These are phyloP conservation scores for Aquilaria sinensis DNA, from an alignment of 345 rosid species.

Conservation along the genomic window DNA sequence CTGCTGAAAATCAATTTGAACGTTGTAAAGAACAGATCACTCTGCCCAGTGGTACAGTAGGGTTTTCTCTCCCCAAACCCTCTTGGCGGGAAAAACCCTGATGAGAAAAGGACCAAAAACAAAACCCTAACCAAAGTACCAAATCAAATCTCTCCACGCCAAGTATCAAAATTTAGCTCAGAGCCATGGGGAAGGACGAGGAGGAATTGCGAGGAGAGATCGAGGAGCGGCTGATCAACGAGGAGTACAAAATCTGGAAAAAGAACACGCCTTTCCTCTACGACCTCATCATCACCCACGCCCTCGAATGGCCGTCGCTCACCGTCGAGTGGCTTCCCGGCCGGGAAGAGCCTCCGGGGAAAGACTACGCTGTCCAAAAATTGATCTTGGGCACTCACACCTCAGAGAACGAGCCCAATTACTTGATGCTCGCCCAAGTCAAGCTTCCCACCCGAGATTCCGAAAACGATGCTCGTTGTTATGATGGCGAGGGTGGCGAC, in stretches of 20 bases:
- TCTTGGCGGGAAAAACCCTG: too few relatives aligned
- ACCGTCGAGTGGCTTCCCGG: slow-evolving; percentile 96
- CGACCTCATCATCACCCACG: slow-evolving; percentile 93
- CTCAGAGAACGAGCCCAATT: slow-evolving; percentile 95
- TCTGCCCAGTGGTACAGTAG: too few relatives aligned
- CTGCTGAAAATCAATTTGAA: too few relatives aligned
- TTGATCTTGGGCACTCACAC: slow-evolving; percentile 98
- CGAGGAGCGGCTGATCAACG: slow-evolving; percentile 86
- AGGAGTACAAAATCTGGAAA: slow-evolving; percentile 99
- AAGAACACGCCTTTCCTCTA: slow-evolving; percentile 98
- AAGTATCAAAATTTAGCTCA: too few relatives aligned
- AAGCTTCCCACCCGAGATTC: slow-evolving; percentile 92
- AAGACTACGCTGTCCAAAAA: slow-evolving; percentile 93
- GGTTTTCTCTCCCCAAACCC: too few relatives aligned
- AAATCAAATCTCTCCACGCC: too few relatives aligned
- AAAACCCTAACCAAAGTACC: too few relatives aligned
- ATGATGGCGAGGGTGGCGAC: slow-evolving; percentile 80
- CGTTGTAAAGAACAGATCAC: too few relatives aligned
- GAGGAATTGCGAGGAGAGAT: slow-evolving; percentile 96
- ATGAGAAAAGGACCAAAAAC: too few relatives aligned
- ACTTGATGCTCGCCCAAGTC: slow-evolving; percentile 92
- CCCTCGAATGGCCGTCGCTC: slow-evolving; percentile 98
- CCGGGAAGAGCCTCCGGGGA: slow-evolving; percentile 92
- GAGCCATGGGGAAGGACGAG: slow-evolving; percentile 80
- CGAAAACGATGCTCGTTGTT: slow-evolving; percentile 86